Evolutionary conservation across 345 rosid species (phyloP).

Genomic region (thale cress (Arabidopsis thaliana)): DNA sequence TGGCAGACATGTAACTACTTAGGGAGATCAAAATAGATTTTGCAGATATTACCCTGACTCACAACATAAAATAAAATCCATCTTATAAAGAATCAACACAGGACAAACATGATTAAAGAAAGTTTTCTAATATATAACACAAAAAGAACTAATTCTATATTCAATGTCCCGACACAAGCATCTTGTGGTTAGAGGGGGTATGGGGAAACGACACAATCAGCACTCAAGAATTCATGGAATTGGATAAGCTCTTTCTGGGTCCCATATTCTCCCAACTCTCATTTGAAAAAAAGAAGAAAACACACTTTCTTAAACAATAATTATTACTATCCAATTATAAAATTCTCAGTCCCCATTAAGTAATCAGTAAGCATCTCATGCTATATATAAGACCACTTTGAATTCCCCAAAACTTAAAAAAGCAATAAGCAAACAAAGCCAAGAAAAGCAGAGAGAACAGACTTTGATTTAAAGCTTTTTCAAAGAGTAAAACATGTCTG

Average conservation of each 20-base stretch:
- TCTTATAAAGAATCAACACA: slow-evolving; percentile 19
- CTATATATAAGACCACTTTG: slow-evolving; percentile 31
- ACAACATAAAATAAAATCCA: neutral
- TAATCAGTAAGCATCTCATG: slow-evolving; percentile 11
- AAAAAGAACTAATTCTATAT: slow-evolving; percentile 9
- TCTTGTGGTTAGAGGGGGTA: slow-evolving; percentile 19
- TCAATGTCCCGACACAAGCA: slow-evolving; percentile 29
- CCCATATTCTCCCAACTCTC: slow-evolving; percentile 32
- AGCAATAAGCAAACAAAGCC: slow-evolving; percentile 35
- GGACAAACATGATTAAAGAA: neutral
- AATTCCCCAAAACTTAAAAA: slow-evolving; percentile 14
- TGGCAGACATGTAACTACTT: neutral
- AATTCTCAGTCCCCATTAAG: slow-evolving; percentile 25
- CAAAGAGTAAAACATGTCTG: slow-evolving; percentile 25
- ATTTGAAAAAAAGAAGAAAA: neutral
- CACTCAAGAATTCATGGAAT: slow-evolving; percentile 27
- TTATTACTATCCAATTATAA: slow-evolving; percentile 17
- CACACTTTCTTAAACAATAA: slow-evolving; percentile 23
- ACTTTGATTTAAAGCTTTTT: slow-evolving; percentile 17
- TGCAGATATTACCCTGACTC: neutral
- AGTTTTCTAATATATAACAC: slow-evolving; percentile 3
- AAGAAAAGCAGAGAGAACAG: slow-evolving; percentile 29
- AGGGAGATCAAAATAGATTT: neutral
- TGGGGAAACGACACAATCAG: slow-evolving; percentile 28
- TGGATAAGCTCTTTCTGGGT: slow-evolving; percentile 34